Conservation (phyloP, 129 eudicot species). For the Flaveria trinervia region DNA sequence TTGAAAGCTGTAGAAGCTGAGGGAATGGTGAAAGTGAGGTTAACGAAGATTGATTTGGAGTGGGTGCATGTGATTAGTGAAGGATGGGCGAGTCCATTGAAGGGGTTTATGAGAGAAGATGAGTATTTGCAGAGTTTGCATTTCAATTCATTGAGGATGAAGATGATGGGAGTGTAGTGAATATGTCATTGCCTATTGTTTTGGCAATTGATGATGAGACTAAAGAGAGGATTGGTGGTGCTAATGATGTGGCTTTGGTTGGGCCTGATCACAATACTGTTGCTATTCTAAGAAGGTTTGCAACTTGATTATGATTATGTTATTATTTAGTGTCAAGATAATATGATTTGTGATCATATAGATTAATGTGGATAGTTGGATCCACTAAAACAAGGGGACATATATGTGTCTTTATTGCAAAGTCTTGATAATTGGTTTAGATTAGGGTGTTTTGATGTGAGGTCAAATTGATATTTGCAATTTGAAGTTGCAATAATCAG, state of each 20-base stretch:
- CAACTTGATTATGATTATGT: slow-evolving; percentile 5
- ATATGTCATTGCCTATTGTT: slow-evolving; percentile 96
- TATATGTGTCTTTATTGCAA: not conserved
- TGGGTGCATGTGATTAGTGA: slow-evolving; percentile 97
- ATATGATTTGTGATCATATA: not conserved
- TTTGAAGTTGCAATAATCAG: not conserved
- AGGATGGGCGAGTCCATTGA: slow-evolving; percentile 97
- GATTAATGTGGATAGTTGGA: not conserved
- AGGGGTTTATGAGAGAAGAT: slow-evolving; percentile 90
- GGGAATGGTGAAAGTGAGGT: slow-evolving; percentile 55
- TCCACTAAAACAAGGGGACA: too few species aligned
- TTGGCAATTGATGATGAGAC: slow-evolving; percentile 75
- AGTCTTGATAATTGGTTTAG: not conserved
- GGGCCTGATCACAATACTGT: slow-evolving; percentile 59
- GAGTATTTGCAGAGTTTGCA: slow-evolving; percentile 95
- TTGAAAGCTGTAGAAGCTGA: slow-evolving; percentile 64
- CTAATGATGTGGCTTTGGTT: slow-evolving; percentile 62
- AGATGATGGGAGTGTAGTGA: slow-evolving; percentile 54
- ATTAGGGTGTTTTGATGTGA: not conserved
- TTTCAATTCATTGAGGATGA: slow-evolving; percentile 65
- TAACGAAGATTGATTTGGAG: slow-evolving; percentile 79
- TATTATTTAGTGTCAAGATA: not conserved
- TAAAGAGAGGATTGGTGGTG: slow-evolving; percentile 58
- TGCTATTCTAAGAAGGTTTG: slow-evolving; percentile 78
- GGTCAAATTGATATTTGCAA: too few species aligned